Conservation (phyloP, 1,139 yeast genomes). For the Geotrichum armillariae region DNA sequence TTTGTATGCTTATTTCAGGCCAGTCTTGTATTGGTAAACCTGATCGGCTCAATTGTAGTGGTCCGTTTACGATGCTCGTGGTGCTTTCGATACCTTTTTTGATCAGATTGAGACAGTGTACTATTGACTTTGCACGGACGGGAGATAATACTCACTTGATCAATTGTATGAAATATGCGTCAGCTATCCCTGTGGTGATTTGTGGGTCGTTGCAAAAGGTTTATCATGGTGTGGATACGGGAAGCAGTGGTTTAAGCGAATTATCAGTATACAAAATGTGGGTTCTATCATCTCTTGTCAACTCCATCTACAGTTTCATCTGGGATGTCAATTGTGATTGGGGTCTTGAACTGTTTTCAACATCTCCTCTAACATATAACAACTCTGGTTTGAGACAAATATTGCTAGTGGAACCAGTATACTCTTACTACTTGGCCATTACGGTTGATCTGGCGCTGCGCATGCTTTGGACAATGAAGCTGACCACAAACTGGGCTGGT, state of each 20-base stretch:
- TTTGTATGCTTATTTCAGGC: conserved; percentile 42
- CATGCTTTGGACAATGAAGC: conserved; percentile 71
- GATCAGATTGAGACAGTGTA: conserved; percentile 79
- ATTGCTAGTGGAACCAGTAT: conserved; percentile 27
- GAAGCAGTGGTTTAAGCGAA: conserved; percentile 28
- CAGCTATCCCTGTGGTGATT: conserved; percentile 64
- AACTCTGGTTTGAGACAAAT: conserved; percentile 22
- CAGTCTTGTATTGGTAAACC: conserved; percentile 35
- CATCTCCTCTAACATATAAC: conserved; percentile 20
- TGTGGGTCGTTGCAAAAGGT: conserved; percentile 31
- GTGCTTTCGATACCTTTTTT: conserved; percentile 62
- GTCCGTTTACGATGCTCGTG: conserved; percentile 48
- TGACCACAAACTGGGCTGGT: conserved; percentile 36
- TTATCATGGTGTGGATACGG: conserved; percentile 23
- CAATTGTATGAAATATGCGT: conserved; percentile 72
- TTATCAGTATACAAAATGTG: conserved; percentile 43
- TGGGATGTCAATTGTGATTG: conserved; percentile 95
- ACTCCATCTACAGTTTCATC: conserved; percentile 72
- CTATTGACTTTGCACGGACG: conserved; percentile 60
- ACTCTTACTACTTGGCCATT: conserved; percentile 56
- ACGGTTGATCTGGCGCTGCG: conserved; percentile 61
- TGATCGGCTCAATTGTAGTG: conserved; percentile 39
- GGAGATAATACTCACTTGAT: conserved; percentile 55
- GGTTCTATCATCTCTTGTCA: conserved; percentile 56
- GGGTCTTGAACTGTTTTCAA: conserved; percentile 56